These are phyloP conservation scores for Powellomyces hirtus DNA, from an alignment of 192 early-diverging fungal species.

Conservation along the genomic window DNA sequence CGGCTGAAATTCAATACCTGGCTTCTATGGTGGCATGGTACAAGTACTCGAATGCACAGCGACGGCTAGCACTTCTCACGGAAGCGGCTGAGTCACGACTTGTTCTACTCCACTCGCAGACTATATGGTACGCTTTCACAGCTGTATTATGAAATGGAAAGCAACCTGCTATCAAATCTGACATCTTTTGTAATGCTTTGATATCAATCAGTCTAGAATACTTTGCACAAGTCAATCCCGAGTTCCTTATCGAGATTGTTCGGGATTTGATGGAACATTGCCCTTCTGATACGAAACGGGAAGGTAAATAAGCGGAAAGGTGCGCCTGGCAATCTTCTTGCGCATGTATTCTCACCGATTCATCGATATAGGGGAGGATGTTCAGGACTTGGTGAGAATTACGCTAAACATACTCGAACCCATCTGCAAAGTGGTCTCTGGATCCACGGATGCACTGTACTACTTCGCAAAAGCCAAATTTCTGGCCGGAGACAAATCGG, in stretches of 20 bases:
- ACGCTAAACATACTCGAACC: slow-evolving; percentile 36
- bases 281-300: slow-evolving; percentile 27
- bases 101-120: neutral
- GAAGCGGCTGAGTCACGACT: slow-evolving; percentile 36
- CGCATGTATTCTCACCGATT: neutral
- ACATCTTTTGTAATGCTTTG: neutral
- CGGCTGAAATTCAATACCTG: slow-evolving; percentile 39
- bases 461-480: slow-evolving; percentile 42
- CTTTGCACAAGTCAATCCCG: slow-evolving; percentile 45
- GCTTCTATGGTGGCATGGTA: slow-evolving; percentile 42
- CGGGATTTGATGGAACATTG: slow-evolving; percentile 41
- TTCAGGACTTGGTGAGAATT: slow-evolving; percentile 23
- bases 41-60: slow-evolving; percentile 33
- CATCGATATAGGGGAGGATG: slow-evolving; percentile 32
- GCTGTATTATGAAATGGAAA: neutral
- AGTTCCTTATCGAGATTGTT: slow-evolving; percentile 44
- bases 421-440: slow-evolving; percentile 42
- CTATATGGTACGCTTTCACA: neutral
- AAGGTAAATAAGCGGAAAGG: neutral
- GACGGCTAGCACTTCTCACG: slow-evolving; percentile 38
- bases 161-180: neutral
- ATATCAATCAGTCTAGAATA: slow-evolving; percentile 31
- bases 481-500: slow-evolving; percentile 36
- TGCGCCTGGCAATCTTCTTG: neutral
- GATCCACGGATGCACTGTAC: slow-evolving; percentile 42